Base-by-base conservation (phyloP, 371 early-diverging fungal species). In the Rhizopus delemar region DNA sequence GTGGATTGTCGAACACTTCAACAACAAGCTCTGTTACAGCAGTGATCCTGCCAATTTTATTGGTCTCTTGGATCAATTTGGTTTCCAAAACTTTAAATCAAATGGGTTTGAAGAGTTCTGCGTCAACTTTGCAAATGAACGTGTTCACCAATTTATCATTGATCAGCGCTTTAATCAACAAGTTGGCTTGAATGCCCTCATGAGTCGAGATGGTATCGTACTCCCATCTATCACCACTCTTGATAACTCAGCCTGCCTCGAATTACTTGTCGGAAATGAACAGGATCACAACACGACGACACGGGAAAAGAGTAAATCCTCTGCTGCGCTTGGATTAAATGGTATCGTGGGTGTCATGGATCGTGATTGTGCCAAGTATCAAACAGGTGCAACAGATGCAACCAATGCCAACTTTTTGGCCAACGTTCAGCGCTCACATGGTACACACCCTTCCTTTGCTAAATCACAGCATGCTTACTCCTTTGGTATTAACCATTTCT, bases 41-140 rank as follows among this genome's bases (percentile, higher is more conserved):
- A 81, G 80, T 32, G 83, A 82, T 29, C 84, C 87, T 9, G 79
- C 82, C 39, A 90, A 90, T 68, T 86, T 92, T 54, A 77, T 93
- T 35, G 89, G 88, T n/a, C 71, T 92, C 5, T 71, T 92, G 51
- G 91, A 92, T 59, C 85, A 86, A 63, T 80, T 82, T 46, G 91
- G 91, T 3, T 83, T 76, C 67, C 75, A 86, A 60, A 72, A 71
- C 48, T 75, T 68, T 60, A 15, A 67, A 39, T 28, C 66, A 59
- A 62, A 74, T 60, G 61, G 79, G 4, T 93, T 92, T 67, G 90
- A 94, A 65, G 86, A 90, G 54, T 89, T 96, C 61, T 82, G 86
- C 8, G 63, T 68, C 66, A 95, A 96, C 66, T 85, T 90, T 66
- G 93, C 94, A 39, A 92, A 91, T 63, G 96, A 96, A 71, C 86